Percentiles rank a stretch among this genome's conserved stretches.
phyloP scores from a whole-genome alignment of 208 protist species.

The Leishmania tarentolae region DNA sequence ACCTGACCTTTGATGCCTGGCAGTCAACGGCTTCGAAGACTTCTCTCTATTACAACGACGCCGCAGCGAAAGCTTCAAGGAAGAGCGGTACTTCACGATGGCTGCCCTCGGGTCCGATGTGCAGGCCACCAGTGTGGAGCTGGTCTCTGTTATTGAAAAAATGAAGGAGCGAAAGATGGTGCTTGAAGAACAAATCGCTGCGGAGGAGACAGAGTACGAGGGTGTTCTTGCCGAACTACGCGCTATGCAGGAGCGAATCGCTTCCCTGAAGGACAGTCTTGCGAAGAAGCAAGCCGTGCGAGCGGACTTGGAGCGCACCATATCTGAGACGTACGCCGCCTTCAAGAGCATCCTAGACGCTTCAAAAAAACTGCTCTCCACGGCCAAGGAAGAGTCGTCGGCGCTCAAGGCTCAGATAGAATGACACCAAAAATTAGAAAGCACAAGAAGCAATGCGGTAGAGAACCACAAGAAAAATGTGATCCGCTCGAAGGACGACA shows the following conservation, averaged over 20 bases:
- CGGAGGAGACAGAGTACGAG: conserved; percentile 72
- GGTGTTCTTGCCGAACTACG: conserved; percentile 58
- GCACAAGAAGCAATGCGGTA: not conserved
- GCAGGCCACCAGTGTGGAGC: conserved; percentile 83
- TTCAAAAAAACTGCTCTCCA: conserved; percentile 76
- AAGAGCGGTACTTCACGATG: conserved; percentile 35
- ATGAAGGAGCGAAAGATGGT: conserved; percentile 77
- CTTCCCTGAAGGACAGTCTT: conserved; percentile 58
- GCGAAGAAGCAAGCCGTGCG: conserved; percentile 52
- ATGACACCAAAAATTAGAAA: not conserved
- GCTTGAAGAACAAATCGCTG: conserved; percentile 70
- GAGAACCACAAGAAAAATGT: not conserved
- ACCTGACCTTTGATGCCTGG: not conserved
- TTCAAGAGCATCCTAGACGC: conserved; percentile 91
- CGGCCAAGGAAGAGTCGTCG: conserved; percentile 71
- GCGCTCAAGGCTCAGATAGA: conserved; percentile 23
- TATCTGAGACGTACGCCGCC: conserved; percentile 78
- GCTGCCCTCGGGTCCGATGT: conserved; percentile 82
- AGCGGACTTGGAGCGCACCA: conserved; percentile 73
- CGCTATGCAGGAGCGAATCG: conserved; percentile 47
- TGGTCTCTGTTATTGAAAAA: conserved; percentile 90
- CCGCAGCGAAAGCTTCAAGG: not conserved
- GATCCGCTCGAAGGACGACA: not conserved
- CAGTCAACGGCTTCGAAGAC: not conserved
- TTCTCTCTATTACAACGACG: too few species aligned